Evolutionary conservation across 306 rosid species (phyloP).

Genomic region (Oxytropis ochrocephala): DNA sequence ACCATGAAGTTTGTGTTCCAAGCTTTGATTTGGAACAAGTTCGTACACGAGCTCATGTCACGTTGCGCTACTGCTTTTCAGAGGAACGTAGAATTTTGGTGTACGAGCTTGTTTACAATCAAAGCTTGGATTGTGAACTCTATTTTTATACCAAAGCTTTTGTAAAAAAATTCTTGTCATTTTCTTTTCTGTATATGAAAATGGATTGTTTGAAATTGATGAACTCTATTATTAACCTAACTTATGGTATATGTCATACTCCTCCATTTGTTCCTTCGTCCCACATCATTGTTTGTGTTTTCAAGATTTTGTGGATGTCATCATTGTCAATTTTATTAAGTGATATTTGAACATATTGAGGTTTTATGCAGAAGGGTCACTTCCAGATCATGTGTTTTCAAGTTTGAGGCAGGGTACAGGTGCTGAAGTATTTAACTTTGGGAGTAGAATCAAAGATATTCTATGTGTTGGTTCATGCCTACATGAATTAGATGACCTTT

Average conservation of each 20-base stretch:
- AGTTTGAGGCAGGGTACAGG: constrained; percentile 83
- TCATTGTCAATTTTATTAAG: not conserved
- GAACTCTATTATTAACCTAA: not conserved
- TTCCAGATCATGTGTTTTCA: too few species aligned
- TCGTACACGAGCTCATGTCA: too few species aligned
- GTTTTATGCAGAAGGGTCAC: constrained; percentile 65
- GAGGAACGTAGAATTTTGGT: too few species aligned
- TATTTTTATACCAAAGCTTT: too few species aligned
- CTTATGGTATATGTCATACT: not conserved
- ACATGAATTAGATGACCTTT: constrained; percentile 49
- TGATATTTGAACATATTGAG: not conserved
- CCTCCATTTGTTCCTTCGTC: not conserved
- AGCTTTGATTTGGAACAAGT: too few species aligned
- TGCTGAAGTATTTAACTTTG: constrained; percentile 88
- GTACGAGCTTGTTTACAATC: too few species aligned
- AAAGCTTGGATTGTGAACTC: too few species aligned
- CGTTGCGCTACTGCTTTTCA: too few species aligned
- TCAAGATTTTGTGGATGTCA: not conserved
- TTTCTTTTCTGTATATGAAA: not conserved
- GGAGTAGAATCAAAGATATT: constrained; percentile 85
- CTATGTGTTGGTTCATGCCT: constrained; percentile 77
- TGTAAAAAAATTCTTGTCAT: not conserved
- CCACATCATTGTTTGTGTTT: not conserved
- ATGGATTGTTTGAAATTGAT: not conserved
- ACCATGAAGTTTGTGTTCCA: too few species aligned